Percentiles rank a stretch among this genome's conserved stretches.
Conservation (phyloP, 2,329 filamentous ascomycete species). For the Microcyclosporella mali region DNA sequence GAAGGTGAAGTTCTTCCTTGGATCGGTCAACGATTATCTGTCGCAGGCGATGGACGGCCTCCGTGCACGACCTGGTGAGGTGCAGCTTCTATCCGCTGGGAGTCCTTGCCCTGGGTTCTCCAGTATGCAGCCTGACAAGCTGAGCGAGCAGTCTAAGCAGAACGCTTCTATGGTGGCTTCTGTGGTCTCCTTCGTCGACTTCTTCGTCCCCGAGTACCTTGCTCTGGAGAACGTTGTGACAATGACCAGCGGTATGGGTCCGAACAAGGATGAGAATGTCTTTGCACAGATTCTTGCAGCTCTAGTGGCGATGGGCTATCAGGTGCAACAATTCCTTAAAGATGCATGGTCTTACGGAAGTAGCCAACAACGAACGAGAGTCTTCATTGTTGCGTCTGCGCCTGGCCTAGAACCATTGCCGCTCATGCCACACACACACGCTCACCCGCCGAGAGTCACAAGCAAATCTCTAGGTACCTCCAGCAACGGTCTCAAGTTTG, state of each 20-base stretch:
- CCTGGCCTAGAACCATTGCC: slow-evolving; percentile 55
- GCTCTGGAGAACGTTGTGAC: slow-evolving; percentile 69
- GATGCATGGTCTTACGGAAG: slow-evolving; percentile 66
- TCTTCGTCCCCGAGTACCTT: slow-evolving; percentile 69
- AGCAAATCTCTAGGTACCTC: slow-evolving; percentile 49
- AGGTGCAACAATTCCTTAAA: slow-evolving; percentile 60
- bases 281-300: slow-evolving; percentile 68
- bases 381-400: slow-evolving; percentile 67
- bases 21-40: slow-evolving; percentile 67
- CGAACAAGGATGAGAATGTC: slow-evolving; percentile 51
- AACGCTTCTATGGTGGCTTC: slow-evolving; percentile 74
- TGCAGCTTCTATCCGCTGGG: slow-evolving; percentile 65
- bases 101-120: slow-evolving; percentile 77
- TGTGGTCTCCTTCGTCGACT: slow-evolving; percentile 66
- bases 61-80: slow-evolving; percentile 55
- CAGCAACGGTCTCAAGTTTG: slow-evolving; percentile 56
- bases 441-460: slow-evolving; percentile 42
- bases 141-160: slow-evolving; percentile 51
- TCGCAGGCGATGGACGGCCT: slow-evolving; percentile 48
- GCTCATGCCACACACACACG: slow-evolving; percentile 57
- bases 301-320: slow-evolving; percentile 71
- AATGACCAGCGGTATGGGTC: slow-evolving; percentile 48
- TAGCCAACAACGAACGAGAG: slow-evolving; percentile 57
- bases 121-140: slow-evolving; percentile 52
- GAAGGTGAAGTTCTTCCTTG: slow-evolving; percentile 53